phyloP scores from a whole-genome alignment of 1,284 basidiomycete species.

The Xanthoconium separans region DNA sequence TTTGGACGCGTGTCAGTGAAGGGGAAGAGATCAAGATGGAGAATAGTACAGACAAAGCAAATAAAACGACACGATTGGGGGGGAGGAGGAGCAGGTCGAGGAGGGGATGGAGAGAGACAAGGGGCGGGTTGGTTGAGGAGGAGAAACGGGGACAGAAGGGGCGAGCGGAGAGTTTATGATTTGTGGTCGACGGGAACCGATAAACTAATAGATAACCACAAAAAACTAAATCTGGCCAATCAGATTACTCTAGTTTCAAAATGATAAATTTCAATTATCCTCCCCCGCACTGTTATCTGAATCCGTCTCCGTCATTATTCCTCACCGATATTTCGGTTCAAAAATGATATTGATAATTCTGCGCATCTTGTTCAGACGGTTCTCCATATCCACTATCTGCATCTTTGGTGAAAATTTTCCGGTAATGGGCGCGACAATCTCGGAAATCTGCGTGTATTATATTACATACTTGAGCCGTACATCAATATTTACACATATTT shows the following conservation, averaged over 20 bases:
- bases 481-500: slow-evolving; percentile 22
- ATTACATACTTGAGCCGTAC: slow-evolving; percentile 32
- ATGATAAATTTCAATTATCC: slow-evolving; percentile 22
- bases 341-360: slow-evolving; percentile 10
- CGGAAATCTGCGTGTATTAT: slow-evolving; percentile 27
- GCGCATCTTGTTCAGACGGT: not conserved
- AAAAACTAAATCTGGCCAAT: slow-evolving; percentile 36
- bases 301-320: not conserved
- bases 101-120: not conserved
- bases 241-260: slow-evolving; percentile 35
- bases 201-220: slow-evolving; percentile 38
- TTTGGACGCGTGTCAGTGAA: slow-evolving; percentile 12
- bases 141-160: slow-evolving; percentile 27
- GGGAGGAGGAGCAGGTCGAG: not conserved
- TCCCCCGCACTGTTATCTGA: slow-evolving; percentile 10
- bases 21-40: not conserved
- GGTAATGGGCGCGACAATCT: slow-evolving; percentile 27
- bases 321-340: not conserved
- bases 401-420: slow-evolving; percentile 30
- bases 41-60: slow-evolving; percentile 5
- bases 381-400: slow-evolving; percentile 13
- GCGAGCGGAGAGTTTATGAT: slow-evolving; percentile 35
- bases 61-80: not conserved
- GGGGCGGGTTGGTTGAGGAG: slow-evolving; percentile 14
- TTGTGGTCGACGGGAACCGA: slow-evolving; percentile 36